Percentiles rank a stretch among this genome's conserved stretches.
phyloP scores from a whole-genome alignment of 441 rosid genomes.

The Isatis lusitanica region DNA sequence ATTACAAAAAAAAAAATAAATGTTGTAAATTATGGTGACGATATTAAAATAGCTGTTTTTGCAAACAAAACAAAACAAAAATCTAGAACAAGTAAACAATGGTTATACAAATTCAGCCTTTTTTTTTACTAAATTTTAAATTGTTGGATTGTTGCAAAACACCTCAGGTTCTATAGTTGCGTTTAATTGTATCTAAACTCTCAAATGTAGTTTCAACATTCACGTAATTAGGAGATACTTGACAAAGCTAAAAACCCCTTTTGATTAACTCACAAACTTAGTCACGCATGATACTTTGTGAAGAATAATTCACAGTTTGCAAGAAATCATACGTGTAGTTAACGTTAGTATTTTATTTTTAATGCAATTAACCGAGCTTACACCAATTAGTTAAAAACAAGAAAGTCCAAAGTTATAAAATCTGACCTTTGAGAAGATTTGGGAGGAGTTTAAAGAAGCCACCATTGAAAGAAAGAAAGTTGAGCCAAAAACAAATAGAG shows the following conservation, averaged over 20 bases:
- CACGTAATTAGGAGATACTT: background rate
- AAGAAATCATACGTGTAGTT: background rate
- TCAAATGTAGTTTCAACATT: background rate
- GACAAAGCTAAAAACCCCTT: background rate
- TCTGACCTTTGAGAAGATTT: constrained; percentile 42
- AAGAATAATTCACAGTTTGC: background rate
- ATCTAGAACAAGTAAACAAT: background rate
- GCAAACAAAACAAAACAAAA: background rate
- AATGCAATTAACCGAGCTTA: background rate
- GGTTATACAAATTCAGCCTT: background rate
- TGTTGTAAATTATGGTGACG: background rate
- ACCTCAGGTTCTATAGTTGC: background rate
- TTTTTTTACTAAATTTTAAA: background rate
- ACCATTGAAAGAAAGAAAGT: constrained; percentile 53
- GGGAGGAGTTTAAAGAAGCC: constrained; percentile 43
- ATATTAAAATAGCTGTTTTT: background rate
- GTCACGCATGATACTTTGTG: background rate
- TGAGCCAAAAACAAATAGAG: constrained; percentile 45
- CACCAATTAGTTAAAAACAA: background rate
- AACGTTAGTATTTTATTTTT: background rate
- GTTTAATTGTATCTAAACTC: background rate
- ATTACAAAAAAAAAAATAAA: no score
- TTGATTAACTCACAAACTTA: background rate
- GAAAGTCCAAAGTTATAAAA: background rate
- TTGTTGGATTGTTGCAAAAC: background rate